Evolutionary conservation across 345 rosid genomes (phyloP).

Genomic region (Citropsis articulata): DNA sequence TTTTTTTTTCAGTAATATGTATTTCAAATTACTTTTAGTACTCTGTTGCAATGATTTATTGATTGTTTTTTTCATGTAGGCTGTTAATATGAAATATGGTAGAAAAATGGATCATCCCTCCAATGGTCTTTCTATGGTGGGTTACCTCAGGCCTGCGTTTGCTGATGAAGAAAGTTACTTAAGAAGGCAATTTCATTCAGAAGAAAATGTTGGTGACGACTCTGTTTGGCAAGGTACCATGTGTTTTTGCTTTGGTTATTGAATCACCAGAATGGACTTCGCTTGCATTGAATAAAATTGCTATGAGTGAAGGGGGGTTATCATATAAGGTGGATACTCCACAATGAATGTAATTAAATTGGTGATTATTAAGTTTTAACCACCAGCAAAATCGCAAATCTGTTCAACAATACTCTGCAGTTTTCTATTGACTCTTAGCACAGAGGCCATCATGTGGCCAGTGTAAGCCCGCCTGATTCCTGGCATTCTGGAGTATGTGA

Average conservation of each 20-base stretch:
- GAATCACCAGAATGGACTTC: neutral
- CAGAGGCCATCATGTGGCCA: neutral
- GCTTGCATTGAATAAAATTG: neutral
- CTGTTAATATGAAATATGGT: constrained; percentile 47
- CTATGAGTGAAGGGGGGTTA: neutral
- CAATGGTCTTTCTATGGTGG: constrained; percentile 84
- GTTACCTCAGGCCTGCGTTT: constrained; percentile 84
- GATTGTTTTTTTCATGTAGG: constrained; percentile 40
- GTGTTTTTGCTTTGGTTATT: constrained; percentile 1
- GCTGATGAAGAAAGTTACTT: constrained; percentile 71
- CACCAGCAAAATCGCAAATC: neutral
- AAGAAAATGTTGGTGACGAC: constrained; percentile 53
- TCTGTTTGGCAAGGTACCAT: constrained; percentile 62
- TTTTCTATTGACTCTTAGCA: neutral
- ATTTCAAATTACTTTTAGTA: neutral
- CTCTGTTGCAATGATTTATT: neutral
- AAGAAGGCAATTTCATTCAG: constrained; percentile 52
- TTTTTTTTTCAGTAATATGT: neutral
- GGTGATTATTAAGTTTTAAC: neutral
- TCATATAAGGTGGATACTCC: neutral
- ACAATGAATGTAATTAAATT: neutral
- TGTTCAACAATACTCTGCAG: neutral
- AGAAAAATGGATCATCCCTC: constrained; percentile 75
- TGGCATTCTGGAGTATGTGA: neutral
- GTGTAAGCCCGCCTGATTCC: neutral